Conservation (phyloP, 78 protist species). For the Cavenderia fasciculata region DNA sequence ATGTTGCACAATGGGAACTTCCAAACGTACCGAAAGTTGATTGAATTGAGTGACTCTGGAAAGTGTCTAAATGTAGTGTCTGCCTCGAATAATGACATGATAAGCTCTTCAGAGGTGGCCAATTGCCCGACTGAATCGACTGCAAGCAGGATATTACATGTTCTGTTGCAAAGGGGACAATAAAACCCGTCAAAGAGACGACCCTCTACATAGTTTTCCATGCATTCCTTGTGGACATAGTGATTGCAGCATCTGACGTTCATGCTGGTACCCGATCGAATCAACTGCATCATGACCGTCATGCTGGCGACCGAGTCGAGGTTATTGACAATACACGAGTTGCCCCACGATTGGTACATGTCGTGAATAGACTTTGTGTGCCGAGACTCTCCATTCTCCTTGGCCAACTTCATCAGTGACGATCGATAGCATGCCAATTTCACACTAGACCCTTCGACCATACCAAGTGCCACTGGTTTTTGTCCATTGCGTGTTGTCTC, state of each 20-base stretch:
- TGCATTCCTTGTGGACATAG: conserved; percentile 27
- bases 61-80: background rate
- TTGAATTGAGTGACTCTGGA: background rate
- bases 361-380: too few species aligned
- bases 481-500: too few species aligned
- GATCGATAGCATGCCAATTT: too few species aligned
- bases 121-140: background rate
- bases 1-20: conserved; percentile 29
- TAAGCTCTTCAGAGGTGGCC: background rate
- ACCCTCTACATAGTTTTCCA: background rate
- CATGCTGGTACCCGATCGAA: background rate
- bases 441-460: too few species aligned
- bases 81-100: background rate
- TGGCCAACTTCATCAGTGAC: too few species aligned
- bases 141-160: conserved; percentile 8
- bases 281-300: background rate
- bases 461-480: too few species aligned
- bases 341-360: too few species aligned
- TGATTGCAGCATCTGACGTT: conserved; percentile 42
- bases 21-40: background rate
- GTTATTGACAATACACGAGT: too few species aligned
- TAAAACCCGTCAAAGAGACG: background rate
- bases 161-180: conserved; percentile 69
- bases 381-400: too few species aligned
- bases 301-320: too few species aligned